Evolutionary conservation across 2,329 filamentous ascomycete genomes (phyloP).

Genomic region (Talaromyces funiculosus): DNA sequence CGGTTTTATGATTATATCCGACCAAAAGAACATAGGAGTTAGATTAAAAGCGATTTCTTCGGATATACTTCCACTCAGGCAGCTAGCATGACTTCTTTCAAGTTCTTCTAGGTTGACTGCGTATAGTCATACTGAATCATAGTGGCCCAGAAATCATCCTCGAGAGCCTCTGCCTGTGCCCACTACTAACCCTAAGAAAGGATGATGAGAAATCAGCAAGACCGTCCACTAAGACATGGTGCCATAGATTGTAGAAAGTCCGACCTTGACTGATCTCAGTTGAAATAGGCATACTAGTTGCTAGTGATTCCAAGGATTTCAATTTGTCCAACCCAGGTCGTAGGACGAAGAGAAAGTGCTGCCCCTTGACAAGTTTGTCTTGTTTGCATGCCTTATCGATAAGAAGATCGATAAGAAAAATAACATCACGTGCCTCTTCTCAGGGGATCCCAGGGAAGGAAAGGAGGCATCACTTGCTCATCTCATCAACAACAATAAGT

Average conservation of each 20-base stretch:
- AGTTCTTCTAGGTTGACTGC: background rate
- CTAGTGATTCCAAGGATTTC: too few species aligned
- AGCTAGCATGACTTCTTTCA: background rate
- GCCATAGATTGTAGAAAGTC: too few species aligned
- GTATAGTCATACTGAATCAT: background rate
- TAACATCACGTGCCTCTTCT: background rate
- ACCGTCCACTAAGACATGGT: too few species aligned
- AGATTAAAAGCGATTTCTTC: background rate
- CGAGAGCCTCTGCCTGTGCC: too few species aligned
- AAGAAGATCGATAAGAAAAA: constrained; percentile 5
- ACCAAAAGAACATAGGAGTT: background rate
- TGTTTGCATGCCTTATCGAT: constrained; percentile 5
- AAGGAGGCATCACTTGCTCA: background rate
- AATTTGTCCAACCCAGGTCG: background rate
- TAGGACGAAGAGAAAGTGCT: background rate
- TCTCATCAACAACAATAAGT: background rate
- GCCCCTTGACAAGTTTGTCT: background rate
- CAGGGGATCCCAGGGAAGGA: background rate
- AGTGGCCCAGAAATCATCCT: too few species aligned
- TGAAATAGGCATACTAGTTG: too few species aligned
- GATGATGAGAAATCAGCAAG: too few species aligned
- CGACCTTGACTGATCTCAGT: too few species aligned
- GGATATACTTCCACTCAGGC: background rate
- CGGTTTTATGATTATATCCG: background rate
- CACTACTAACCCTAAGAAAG: too few species aligned